These are phyloP conservation scores for Setaria italica DNA, from an alignment of 202 grass and related monocot species.

Conservation along the genomic window DNA sequence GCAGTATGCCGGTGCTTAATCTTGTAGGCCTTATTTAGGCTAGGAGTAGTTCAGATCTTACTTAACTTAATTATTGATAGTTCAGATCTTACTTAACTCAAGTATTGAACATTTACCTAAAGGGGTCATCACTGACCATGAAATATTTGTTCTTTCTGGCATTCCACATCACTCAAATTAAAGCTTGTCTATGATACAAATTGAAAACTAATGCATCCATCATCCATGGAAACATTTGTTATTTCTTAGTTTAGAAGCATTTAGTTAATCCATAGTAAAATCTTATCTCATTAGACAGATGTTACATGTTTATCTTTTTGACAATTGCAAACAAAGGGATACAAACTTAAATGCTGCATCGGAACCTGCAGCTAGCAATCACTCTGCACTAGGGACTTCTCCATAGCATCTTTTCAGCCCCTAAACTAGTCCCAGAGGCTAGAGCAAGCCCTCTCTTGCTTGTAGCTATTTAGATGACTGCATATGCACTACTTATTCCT, in stretches of 20 bases:
- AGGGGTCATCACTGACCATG: neutral
- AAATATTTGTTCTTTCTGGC: slow-evolving; percentile 1
- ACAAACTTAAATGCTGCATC: neutral
- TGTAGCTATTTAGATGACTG: neutral
- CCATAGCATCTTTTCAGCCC: neutral
- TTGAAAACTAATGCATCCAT: neutral
- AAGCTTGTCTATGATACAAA: neutral
- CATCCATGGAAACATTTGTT: neutral
- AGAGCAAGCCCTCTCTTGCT: slow-evolving; percentile 8
- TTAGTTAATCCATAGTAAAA: neutral
- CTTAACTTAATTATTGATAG: neutral
- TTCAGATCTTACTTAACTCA: slow-evolving; percentile 2
- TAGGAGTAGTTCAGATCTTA: neutral
- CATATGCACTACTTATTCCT: neutral
- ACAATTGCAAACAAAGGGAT: slow-evolving; percentile 15
- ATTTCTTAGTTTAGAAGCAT: neutral
- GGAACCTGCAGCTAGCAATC: slow-evolving; percentile 3
- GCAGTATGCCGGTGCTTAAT: neutral
- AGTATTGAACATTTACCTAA: slow-evolving; percentile 8
- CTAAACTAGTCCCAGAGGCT: neutral
- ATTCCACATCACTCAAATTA: neutral
- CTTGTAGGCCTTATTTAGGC: neutral
- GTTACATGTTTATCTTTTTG: neutral
- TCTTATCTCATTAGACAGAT: neutral
- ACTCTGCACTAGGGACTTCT: neutral